Conservation (phyloP, 2,329 filamentous ascomycete species). For the Fusarium sp. region DNA sequence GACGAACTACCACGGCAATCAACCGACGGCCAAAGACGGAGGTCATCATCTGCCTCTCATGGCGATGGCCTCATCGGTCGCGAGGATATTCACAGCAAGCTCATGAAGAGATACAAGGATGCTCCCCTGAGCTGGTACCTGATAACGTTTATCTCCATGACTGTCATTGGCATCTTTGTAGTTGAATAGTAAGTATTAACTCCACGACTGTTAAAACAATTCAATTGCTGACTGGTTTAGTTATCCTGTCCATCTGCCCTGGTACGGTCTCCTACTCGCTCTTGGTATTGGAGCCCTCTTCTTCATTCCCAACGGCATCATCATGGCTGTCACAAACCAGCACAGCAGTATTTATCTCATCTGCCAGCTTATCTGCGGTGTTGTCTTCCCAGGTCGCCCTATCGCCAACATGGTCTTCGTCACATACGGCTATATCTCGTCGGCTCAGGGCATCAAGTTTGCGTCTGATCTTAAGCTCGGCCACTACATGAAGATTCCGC, state of each 20-base stretch:
- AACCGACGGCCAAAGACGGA: slow-evolving; percentile 35
- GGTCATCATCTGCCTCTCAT: slow-evolving; percentile 53
- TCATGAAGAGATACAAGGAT: slow-evolving; percentile 86
- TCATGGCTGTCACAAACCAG: slow-evolving; percentile 93
- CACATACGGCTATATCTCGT: slow-evolving; percentile 90
- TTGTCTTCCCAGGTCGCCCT: slow-evolving; percentile 83
- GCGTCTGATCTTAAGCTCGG: slow-evolving; percentile 87
- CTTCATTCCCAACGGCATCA: slow-evolving; percentile 90
- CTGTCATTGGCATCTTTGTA: slow-evolving; percentile 81
- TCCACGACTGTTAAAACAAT: neutral
- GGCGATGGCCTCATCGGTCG: slow-evolving; percentile 69
- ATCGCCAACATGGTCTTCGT: slow-evolving; percentile 96
- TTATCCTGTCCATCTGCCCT: slow-evolving; percentile 84
- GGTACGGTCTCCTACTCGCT: slow-evolving; percentile 85
- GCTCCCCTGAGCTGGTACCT: slow-evolving; percentile 86
- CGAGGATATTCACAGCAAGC: slow-evolving; percentile 84
- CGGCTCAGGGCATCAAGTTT: slow-evolving; percentile 89
- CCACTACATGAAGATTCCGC: slow-evolving; percentile 89
- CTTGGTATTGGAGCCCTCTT: slow-evolving; percentile 81
- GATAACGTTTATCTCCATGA: slow-evolving; percentile 78
- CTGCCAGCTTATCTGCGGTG: slow-evolving; percentile 85
- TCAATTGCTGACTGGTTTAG: slow-evolving; percentile 52
- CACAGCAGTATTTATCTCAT: slow-evolving; percentile 88
- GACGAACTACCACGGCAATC: slow-evolving; percentile 30
- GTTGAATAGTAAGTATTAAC: slow-evolving; percentile 77